These are phyloP conservation scores for Herpetomonas tarakana DNA, from an alignment of 208 protist genomes.

Conservation along the genomic window DNA sequence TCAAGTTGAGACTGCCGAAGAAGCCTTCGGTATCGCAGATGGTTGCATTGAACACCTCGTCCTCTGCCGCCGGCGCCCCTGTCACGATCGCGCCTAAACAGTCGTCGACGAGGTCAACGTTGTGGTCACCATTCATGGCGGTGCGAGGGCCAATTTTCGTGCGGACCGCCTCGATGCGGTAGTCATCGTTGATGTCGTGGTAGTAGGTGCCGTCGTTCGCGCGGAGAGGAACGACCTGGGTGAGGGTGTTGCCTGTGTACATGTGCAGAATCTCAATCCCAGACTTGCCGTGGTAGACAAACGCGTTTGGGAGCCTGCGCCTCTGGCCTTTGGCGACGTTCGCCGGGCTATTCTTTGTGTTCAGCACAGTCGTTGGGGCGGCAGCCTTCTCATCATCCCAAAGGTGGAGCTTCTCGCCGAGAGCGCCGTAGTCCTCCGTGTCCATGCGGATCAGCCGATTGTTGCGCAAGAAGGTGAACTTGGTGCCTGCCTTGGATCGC, in stretches of 20 bases:
- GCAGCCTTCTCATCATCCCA: conserved; percentile 1
- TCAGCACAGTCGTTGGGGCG: neutral
- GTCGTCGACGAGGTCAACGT: conserved; percentile 57
- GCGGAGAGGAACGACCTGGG: conserved; percentile 60
- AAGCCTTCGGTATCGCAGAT: conserved; percentile 84
- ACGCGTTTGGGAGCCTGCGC: conserved; percentile 49
- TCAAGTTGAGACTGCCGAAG: conserved; percentile 71
- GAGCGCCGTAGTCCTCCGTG: conserved; percentile 62
- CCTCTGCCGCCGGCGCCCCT: conserved; percentile 41
- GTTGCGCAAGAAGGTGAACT: conserved; percentile 51
- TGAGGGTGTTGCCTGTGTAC: conserved; percentile 80
- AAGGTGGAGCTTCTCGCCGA: conserved; percentile 50
- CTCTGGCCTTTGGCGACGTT: conserved; percentile 5
- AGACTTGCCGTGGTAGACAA: conserved; percentile 75
- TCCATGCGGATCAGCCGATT: conserved; percentile 64
- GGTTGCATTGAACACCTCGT: conserved; percentile 57
- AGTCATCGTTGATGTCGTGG: conserved; percentile 89
- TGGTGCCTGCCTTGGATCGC: conserved; percentile 12
- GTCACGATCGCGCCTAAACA: conserved; percentile 70
- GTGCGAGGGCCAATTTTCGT: conserved; percentile 57
- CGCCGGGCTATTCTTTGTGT: conserved; percentile 3
- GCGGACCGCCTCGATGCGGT: conserved; percentile 63
- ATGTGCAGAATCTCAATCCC: conserved; percentile 88
- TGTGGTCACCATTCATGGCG: conserved; percentile 33
- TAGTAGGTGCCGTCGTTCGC: conserved; percentile 48